Base-by-base conservation (phyloP, 75 land plant species). In the Selaginella tamariscina region DNA sequence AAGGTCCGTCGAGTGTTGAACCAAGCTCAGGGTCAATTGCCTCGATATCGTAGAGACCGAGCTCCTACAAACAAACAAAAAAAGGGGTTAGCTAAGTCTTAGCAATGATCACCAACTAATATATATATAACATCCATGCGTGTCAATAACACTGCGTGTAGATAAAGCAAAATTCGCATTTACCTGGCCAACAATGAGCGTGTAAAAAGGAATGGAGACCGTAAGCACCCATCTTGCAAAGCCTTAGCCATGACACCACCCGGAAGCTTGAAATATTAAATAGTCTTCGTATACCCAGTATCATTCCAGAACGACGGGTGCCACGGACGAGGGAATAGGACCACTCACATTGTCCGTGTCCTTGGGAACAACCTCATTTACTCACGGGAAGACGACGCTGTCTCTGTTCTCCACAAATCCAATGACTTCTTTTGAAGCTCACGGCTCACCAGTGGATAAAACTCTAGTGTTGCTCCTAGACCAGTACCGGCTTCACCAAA, bases 311-410 rank as follows among this genome's bases (percentile, higher is more conserved):
- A 22, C 65, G 56, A 29, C 29, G 72, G 28, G 29, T 73, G 71
- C 83, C 78, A 84, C 33, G 95, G 95, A 21, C 84, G 79, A 54
- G 95, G 95, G 74, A 87, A 89, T n/a, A 89, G 75, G 76, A 57
- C 84, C 33, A 32, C 27, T 27, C 21, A 62, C 73, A 69, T 44
- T 33, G 18, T 64, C 72, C 21, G 26, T 28, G 49, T 39, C 15
- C 49, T 39, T n/a, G n/a, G n/a, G n/a, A n/a, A n/a, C n/a, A n/a
- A n/a, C n/a, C n/a, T n/a, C n/a, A n/a, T n/a, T n/a, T n/a, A n/a
- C n/a, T n/a, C n/a, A n/a, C n/a, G n/a, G n/a, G n/a, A n/a, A n/a
- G n/a, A n/a, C n/a, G n/a, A n/a, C n/a, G n/a, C n/a, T n/a, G n/a
- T n/a, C n/a, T 39, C 49, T 15, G 56, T 79, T 72, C 88, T 82